phyloP scores from a whole-genome alignment of 495 filamentous ascomycete species.

The Patellaria atrata region DNA sequence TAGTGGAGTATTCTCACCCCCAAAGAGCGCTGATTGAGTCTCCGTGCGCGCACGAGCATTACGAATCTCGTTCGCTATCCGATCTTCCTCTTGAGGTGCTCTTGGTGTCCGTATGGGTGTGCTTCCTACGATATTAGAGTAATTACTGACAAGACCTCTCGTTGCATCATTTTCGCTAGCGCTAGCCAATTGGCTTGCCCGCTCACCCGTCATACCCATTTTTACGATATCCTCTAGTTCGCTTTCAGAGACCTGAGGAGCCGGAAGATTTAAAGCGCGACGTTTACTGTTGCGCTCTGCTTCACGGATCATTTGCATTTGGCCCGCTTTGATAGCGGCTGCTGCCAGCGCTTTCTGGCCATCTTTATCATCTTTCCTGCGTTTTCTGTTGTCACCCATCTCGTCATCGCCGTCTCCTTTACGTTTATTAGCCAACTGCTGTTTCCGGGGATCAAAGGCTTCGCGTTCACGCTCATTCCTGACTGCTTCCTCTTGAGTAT shows the following conservation, averaged over 20 bases:
- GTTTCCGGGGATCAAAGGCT: conserved; percentile 85
- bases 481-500: conserved; percentile 65
- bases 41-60: conserved; percentile 89
- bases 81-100: conserved; percentile 83
- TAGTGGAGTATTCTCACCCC: conserved; percentile 84
- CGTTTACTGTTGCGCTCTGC: conserved; percentile 94
- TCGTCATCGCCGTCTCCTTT: conserved; percentile 75
- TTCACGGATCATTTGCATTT: conserved; percentile 90
- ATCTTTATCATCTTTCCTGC: conserved; percentile 73
- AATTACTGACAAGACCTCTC: conserved; percentile 72
- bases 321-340: conserved; percentile 84
- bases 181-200: conserved; percentile 54
- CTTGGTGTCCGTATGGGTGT: conserved; percentile 85
- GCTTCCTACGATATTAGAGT: conserved; percentile 60
- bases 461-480: conserved; percentile 79
- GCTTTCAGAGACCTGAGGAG: conserved; percentile 79
- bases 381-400: conserved; percentile 58
- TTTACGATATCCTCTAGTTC: conserved; percentile 98
- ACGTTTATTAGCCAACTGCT: conserved; percentile 88
- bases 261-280: conserved; percentile 59
- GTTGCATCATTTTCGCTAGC: conserved; percentile 77
- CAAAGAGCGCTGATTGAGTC: conserved; percentile 88
- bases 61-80: conserved; percentile 88
- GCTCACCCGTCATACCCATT: conserved; percentile 90
- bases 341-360: conserved; percentile 59